Percentiles rank a stretch among this genome's conserved stretches.
phyloP scores from a whole-genome alignment of 1,284 basidiomycete genomes.

The Pyrrhoderma lamaoense region DNA sequence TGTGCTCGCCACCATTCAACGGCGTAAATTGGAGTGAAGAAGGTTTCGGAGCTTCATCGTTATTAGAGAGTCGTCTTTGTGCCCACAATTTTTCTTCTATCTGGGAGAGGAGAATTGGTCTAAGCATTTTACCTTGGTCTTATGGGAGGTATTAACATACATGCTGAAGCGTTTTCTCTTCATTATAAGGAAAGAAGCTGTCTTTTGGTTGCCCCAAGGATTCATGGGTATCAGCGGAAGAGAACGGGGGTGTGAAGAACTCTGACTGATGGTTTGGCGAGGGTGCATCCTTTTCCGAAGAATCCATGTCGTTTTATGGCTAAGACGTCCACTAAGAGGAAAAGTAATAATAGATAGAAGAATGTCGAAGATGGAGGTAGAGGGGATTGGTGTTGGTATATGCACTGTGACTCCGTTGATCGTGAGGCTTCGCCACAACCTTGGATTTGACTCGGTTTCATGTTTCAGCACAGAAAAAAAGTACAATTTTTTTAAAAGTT shows the following conservation, averaged over 20 bases:
- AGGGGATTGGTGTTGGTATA: too few relatives aligned
- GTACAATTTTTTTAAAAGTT: too few relatives aligned
- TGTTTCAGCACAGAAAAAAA: too few relatives aligned
- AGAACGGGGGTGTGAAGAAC: conserved; percentile 11
- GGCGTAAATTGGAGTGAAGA: conserved; percentile 27
- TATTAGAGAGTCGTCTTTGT: conserved; percentile 42
- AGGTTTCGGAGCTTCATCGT: conserved; percentile 26
- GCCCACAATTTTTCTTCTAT: conserved; percentile 67
- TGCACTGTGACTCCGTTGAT: too few relatives aligned
- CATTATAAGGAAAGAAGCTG: conserved; percentile 12
- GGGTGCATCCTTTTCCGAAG: too few relatives aligned
- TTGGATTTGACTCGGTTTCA: too few relatives aligned
- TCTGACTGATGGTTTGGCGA: background rate
- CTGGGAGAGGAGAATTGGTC: conserved; percentile 30
- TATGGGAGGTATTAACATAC: conserved; percentile 36
- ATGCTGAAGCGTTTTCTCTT: conserved; percentile 52
- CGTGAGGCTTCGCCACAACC: too few relatives aligned
- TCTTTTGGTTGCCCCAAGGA: conserved; percentile 4
- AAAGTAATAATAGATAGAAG: too few relatives aligned
- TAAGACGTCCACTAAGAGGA: too few relatives aligned
- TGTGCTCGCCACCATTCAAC: conserved; percentile 22
- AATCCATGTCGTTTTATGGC: too few relatives aligned
- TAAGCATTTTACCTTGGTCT: background rate
- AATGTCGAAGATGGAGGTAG: too few relatives aligned
- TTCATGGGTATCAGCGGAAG: background rate